These are phyloP conservation scores for Triticum monococcum DNA, from an alignment of 176 grass and related monocot species.

Conservation along the genomic window DNA sequence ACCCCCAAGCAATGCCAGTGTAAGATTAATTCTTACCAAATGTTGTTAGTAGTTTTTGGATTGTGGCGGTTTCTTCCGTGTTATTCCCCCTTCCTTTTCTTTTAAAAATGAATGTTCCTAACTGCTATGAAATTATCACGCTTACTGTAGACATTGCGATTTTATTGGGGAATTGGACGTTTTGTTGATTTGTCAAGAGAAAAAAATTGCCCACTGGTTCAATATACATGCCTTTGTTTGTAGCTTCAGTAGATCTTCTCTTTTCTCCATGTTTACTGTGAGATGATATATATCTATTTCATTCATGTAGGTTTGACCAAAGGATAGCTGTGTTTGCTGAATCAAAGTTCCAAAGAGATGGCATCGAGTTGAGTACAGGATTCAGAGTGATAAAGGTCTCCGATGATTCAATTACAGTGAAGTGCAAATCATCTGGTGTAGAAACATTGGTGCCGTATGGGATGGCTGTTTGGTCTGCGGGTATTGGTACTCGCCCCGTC, in stretches of 20 bases:
- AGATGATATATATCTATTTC: slow-evolving; percentile 14
- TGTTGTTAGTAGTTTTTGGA: background rate
- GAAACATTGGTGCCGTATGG: slow-evolving; percentile 77
- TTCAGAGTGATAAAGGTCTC: slow-evolving; percentile 78
- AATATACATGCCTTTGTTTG: background rate
- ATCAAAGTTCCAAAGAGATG: slow-evolving; percentile 83
- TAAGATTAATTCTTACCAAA: background rate
- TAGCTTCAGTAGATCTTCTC: background rate
- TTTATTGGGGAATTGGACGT: background rate
- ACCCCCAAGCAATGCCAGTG: background rate
- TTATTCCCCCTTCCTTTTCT: background rate
- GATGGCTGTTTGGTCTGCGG: slow-evolving; percentile 93
- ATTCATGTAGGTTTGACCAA: slow-evolving; percentile 72
- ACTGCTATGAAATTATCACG: background rate
- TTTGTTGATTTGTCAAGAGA: background rate
- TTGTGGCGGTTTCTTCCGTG: background rate
- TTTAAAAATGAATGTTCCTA: background rate
- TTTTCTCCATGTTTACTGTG: background rate
- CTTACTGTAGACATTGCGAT: background rate
- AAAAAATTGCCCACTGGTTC: background rate
- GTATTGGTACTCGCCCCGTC: slow-evolving; percentile 73
- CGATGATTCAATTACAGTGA: slow-evolving; percentile 72
- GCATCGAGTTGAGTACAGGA: slow-evolving; percentile 78
- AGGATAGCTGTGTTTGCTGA: slow-evolving; percentile 82
- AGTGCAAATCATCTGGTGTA: slow-evolving; percentile 46